A percentile compares a stretch with the other conserved stretches of the same genome.
These are phyloP conservation scores for Aspergillus novofumigatus DNA, from an alignment of 2,329 filamentous ascomycete species.

Conservation along the genomic window DNA sequence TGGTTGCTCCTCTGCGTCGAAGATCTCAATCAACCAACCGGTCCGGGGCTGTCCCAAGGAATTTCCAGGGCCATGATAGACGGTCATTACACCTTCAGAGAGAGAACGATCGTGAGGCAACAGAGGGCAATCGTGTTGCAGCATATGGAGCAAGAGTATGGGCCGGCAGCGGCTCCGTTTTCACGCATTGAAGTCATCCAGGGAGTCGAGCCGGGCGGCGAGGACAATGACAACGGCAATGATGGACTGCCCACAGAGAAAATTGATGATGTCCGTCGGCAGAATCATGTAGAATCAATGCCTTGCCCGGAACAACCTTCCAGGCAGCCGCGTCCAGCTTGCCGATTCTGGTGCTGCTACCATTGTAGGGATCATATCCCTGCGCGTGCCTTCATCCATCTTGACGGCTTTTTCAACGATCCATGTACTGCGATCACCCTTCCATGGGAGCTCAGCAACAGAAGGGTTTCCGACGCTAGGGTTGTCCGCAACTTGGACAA, in stretches of 20 bases:
- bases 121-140: constrained; percentile 36
- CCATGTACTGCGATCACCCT: constrained; percentile 17
- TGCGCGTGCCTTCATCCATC: constrained; percentile 45
- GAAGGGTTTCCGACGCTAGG: constrained; percentile 23
- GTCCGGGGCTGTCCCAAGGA: constrained; percentile 32
- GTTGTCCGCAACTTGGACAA: constrained; percentile 17
- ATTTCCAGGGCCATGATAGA: constrained; percentile 40
- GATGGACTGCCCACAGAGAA: background rate
- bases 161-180: background rate
- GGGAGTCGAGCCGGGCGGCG: constrained; percentile 1
- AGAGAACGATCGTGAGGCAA: constrained; percentile 38
- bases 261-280: background rate
- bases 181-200: background rate
- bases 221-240: background rate
- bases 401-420: constrained; percentile 40
- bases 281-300: background rate
- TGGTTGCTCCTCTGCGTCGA: constrained; percentile 73
- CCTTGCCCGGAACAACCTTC: background rate
- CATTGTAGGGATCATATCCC: constrained; percentile 1
- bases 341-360: constrained; percentile 16
- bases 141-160: constrained; percentile 19
- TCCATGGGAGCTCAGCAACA: constrained; percentile 27
- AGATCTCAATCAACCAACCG: constrained; percentile 43
- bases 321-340: constrained; percentile 5
- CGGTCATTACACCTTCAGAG: constrained; percentile 40